Percentiles rank a stretch among this genome's conserved stretches.
These are phyloP conservation scores for Elsinoe arachidis DNA, from an alignment of 2,329 filamentous ascomycete species.

Conservation along the genomic window DNA sequence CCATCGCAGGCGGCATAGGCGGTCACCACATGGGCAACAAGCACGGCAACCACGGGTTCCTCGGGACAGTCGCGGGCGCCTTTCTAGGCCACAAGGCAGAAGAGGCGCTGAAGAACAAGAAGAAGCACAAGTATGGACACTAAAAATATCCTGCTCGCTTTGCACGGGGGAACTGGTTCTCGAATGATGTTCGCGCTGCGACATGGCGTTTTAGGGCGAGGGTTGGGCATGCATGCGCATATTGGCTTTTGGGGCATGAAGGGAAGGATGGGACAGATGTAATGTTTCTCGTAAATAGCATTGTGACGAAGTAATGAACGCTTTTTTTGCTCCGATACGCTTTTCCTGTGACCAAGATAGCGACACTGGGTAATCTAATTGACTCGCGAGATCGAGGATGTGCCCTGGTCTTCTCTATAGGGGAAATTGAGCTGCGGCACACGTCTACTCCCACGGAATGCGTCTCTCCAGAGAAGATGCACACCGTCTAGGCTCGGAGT, in stretches of 20 bases:
- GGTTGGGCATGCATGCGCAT: not conserved
- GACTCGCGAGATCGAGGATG: no score
- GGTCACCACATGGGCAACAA: constrained; percentile 50
- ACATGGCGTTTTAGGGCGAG: not conserved
- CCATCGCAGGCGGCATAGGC: constrained; percentile 48
- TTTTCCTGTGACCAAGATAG: no score
- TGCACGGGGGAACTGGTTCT: no score
- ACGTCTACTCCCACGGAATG: no score
- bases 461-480: no score
- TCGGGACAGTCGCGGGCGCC: constrained; percentile 50
- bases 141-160: not conserved
- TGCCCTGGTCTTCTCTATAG: no score
- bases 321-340: no score
- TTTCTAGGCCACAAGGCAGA: constrained; percentile 48
- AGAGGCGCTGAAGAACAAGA: constrained; percentile 43
- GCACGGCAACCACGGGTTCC: constrained; percentile 45
- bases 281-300: not conserved
- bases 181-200: not conserved
- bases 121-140: constrained; percentile 21
- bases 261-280: not conserved
- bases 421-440: no score
- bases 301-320: no score
- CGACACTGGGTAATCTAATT: no score
- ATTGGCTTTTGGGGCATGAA: not conserved
- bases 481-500: no score